These are phyloP conservation scores for Skeletonema menzelii DNA, from an alignment of 108 stramenopile genomes.

Conservation along the genomic window DNA sequence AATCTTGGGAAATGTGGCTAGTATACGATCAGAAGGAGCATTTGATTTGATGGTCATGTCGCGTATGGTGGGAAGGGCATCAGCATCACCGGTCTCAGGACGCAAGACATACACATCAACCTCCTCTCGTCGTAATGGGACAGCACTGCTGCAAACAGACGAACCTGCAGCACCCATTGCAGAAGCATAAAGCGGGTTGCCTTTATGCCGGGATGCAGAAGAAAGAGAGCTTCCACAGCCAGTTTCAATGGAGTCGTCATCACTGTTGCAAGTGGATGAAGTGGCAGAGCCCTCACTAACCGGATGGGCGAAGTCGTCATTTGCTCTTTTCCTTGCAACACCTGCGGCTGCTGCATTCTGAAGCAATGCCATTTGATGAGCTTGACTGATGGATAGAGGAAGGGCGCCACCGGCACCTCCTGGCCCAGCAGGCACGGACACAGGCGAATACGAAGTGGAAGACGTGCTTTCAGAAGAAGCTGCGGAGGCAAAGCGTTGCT, in stretches of 20 bases:
- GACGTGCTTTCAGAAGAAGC: not conserved
- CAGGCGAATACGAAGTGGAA: not conserved
- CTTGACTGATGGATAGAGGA: not conserved
- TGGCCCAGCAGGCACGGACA: not conserved
- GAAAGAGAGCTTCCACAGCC: not conserved
- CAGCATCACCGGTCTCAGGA: slow-evolving; percentile 19
- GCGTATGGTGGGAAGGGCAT: slow-evolving; percentile 40
- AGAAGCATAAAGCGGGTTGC: not conserved
- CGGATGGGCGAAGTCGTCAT: slow-evolving; percentile 14
- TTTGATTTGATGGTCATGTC: slow-evolving; percentile 52
- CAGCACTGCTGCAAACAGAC: not conserved
- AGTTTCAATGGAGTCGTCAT: slow-evolving; percentile 22
- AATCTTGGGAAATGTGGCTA: slow-evolving; percentile 43
- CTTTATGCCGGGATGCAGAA: not conserved
- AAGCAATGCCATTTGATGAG: not conserved
- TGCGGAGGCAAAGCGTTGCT: slow-evolving; percentile 33
- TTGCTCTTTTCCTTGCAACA: slow-evolving; percentile 5
- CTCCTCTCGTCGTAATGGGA: slow-evolving; percentile 31
- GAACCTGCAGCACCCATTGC: not conserved
- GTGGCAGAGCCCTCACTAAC: slow-evolving; percentile 34
- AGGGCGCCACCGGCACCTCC: not conserved
- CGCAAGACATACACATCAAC: slow-evolving; percentile 49
- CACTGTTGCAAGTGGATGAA: slow-evolving; percentile 19
- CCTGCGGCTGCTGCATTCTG: not conserved
- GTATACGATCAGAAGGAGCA: slow-evolving; percentile 34